Percentiles rank a stretch among this genome's conserved stretches.
Conservation (phyloP, 768 basidiomycete genomes). For the Leccinum longicurvipes region DNA sequence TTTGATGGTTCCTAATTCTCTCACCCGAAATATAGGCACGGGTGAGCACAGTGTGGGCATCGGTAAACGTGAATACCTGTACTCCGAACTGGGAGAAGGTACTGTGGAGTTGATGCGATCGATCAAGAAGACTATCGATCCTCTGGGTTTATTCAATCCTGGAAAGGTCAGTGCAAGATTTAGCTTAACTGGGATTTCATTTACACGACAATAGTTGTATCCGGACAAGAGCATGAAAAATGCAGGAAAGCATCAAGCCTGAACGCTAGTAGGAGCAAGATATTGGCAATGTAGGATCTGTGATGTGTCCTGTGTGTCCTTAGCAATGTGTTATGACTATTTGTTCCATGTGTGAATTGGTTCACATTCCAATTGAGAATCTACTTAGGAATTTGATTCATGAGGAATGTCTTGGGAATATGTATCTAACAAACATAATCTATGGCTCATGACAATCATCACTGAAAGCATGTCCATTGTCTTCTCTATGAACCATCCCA, state of each 20-base stretch:
- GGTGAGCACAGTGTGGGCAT: conserved; percentile 88
- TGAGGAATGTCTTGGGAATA: too few relatives aligned
- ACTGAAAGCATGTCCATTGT: background rate
- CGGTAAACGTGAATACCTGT: conserved; percentile 77
- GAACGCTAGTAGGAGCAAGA: background rate
- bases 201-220: conserved; percentile 4
- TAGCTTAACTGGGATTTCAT: background rate
- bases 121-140: conserved; percentile 74
- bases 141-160: conserved; percentile 75
- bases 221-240: conserved; percentile 24
- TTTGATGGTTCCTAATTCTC: background rate
- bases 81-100: conserved; percentile 75
- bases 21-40: conserved; percentile 42
- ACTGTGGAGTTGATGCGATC: conserved; percentile 83
- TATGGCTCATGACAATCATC: background rate
- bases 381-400: background rate
- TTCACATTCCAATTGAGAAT: too few relatives aligned
- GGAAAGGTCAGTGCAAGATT: conserved; percentile 58
- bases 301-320: background rate
- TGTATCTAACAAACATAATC: background rate
- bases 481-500: background rate
- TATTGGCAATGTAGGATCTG: too few relatives aligned
- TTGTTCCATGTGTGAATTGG: too few relatives aligned
- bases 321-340: too few relatives aligned
- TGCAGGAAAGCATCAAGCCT: background rate